Evolutionary conservation across 106 monocot genomes (phyloP).

Genomic region (Apostasia shenzhenica): DNA sequence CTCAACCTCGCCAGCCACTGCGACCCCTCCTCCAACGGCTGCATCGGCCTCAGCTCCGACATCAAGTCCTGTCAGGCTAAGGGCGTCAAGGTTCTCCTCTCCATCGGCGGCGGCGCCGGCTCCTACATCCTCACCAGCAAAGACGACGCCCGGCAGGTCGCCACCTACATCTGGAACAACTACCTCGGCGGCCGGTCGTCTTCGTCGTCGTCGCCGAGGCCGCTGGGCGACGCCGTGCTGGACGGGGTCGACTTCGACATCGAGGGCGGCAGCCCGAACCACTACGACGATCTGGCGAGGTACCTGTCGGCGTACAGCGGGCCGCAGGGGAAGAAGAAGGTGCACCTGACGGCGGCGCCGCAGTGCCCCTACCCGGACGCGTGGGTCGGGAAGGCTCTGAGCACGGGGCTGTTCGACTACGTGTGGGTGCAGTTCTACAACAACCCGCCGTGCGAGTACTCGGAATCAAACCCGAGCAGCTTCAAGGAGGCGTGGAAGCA

Average conservation of each 20-base stretch:
- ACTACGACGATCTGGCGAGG: conserved; percentile 15
- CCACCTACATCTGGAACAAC: conserved; percentile 18
- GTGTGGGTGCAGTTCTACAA: conserved; percentile 31
- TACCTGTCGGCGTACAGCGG: conserved; percentile 3
- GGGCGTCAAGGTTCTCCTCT: conserved; percentile 14
- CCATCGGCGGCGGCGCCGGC: conserved; percentile 20
- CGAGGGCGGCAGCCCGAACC: conserved; percentile 11
- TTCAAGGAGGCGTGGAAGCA: conserved; percentile 21
- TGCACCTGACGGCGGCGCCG: conserved; percentile 15
- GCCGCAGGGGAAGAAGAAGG: conserved; percentile 7
- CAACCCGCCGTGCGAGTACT: conserved; percentile 22
- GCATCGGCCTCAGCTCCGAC: conserved; percentile 11
- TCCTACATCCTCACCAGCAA: conserved; percentile 11
- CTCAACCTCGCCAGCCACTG: conserved; percentile 19
- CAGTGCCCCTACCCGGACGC: conserved; percentile 23
- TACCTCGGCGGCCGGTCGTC: conserved; percentile 17
- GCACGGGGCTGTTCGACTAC: conserved; percentile 24
- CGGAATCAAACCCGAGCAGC: neutral
- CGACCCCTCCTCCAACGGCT: conserved; percentile 10
- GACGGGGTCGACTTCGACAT: conserved; percentile 25
- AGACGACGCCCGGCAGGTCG: conserved; percentile 17
- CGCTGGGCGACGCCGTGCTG: conserved; percentile 16
- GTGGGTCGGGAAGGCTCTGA: conserved; percentile 11
- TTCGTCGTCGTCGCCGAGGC: neutral
- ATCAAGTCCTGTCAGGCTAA: conserved; percentile 20